phyloP scores from a whole-genome alignment of 2,329 filamentous ascomycete genomes.

The Aspergillus tubingensis region DNA sequence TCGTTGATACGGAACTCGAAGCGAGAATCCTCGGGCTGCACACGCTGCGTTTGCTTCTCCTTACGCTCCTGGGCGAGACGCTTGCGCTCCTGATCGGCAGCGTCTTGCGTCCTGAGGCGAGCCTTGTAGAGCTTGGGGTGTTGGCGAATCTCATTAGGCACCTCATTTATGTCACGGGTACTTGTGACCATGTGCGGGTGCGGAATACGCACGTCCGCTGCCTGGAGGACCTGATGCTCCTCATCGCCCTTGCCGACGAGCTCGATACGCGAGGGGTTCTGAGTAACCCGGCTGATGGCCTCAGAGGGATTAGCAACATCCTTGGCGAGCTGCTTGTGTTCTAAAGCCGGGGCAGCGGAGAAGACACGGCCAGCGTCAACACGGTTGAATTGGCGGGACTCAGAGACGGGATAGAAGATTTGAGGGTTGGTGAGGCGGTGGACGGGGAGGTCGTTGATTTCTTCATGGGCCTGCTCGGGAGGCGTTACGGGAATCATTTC shows the following conservation, averaged over 20 bases:
- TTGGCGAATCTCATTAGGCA: constrained; percentile 36
- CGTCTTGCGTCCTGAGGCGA: constrained; percentile 45
- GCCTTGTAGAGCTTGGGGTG: constrained; percentile 45
- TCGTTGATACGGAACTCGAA: constrained; percentile 65
- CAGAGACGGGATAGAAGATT: constrained; percentile 65
- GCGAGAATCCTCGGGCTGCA: constrained; percentile 50
- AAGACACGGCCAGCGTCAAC: constrained; percentile 66
- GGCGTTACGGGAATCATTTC: constrained; percentile 75
- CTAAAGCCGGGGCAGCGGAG: constrained; percentile 45
- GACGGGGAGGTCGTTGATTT: constrained; percentile 65
- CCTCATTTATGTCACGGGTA: constrained; percentile 47
- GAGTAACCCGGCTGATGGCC: constrained; percentile 31
- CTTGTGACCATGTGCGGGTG: constrained; percentile 60
- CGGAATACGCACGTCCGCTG: constrained; percentile 64
- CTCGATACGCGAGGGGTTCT: constrained; percentile 40
- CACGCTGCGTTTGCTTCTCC: constrained; percentile 47
- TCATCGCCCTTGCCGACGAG: constrained; percentile 45
- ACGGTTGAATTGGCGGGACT: constrained; percentile 66
- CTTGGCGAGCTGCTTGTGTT: constrained; percentile 24
- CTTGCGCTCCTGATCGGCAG: constrained; percentile 43
- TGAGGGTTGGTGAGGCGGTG: constrained; percentile 57
- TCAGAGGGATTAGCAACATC: constrained; percentile 36
- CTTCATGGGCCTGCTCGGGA: constrained; percentile 53
- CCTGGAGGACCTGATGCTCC: constrained; percentile 56
- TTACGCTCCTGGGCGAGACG: constrained; percentile 42